phyloP scores from a whole-genome alignment of 2,329 filamentous ascomycete genomes.

The Cucurbitaria berberidis region DNA sequence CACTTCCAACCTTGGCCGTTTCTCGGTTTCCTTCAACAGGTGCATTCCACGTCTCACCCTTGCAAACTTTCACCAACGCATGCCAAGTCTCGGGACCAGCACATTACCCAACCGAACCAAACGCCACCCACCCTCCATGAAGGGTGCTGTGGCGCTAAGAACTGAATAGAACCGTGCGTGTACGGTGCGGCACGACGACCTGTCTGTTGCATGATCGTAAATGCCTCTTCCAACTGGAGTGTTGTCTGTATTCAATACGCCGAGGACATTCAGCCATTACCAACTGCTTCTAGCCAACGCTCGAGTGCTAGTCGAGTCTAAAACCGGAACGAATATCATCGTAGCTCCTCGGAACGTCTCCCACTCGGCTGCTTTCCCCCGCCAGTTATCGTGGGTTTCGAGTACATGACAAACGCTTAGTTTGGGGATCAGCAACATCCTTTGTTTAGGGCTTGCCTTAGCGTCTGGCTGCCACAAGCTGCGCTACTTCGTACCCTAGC shows the following conservation, averaged over 20 bases:
- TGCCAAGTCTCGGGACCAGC: conserved; percentile 2
- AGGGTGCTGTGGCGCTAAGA: conserved; percentile 3
- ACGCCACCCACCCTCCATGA: conserved; percentile 8
- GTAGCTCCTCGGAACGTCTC: not conserved
- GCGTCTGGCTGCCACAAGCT: conserved; percentile 9
- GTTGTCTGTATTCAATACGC: not conserved
- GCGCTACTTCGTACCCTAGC: conserved; percentile 10
- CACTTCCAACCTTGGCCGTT: no score
- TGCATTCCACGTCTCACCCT: not conserved
- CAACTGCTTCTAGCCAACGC: not conserved
- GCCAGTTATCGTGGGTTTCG: conserved; percentile 3
- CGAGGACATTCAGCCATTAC: conserved; percentile 5
- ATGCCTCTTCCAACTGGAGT: conserved; percentile 2
- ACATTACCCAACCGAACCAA: conserved; percentile 10
- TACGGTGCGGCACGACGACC: conserved; percentile 2
- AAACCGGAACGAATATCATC: not conserved
- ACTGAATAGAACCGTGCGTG: not conserved
- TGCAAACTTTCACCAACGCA: conserved; percentile 1
- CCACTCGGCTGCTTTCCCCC: not conserved
- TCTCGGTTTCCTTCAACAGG: no score
- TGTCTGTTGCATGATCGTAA: conserved; percentile 16
- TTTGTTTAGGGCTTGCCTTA: not conserved
- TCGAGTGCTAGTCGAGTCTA: not conserved
- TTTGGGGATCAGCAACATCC: not conserved
- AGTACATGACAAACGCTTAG: not conserved